Percentiles rank a stretch among this genome's conserved stretches.
phyloP scores from a whole-genome alignment of 148 eudicot genomes.

The Fagopyrum esculentum region DNA sequence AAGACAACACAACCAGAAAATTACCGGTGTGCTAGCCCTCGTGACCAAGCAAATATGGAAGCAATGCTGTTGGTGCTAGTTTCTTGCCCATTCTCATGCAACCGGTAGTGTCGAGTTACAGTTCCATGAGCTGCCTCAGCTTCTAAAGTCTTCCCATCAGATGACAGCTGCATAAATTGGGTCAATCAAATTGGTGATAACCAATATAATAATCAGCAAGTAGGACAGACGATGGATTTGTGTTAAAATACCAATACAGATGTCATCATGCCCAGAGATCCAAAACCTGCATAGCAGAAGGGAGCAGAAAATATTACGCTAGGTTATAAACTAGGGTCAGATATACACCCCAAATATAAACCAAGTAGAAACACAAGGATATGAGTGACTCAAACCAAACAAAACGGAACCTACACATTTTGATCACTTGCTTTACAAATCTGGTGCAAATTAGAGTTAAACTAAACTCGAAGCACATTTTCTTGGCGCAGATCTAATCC shows the following conservation, averaged over 20 bases:
- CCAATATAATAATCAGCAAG: conserved; percentile 3
- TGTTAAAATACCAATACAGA: conserved; percentile 53
- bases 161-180: conserved; percentile 40
- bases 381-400: neutral
- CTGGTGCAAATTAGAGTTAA: neutral
- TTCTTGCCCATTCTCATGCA: conserved; percentile 63
- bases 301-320: neutral
- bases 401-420: neutral
- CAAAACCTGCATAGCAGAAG: conserved; percentile 47
- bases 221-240: neutral
- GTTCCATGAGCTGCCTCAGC: conserved; percentile 88
- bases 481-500: neutral
- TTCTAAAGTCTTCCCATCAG: conserved; percentile 71
- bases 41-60: conserved; percentile 74
- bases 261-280: conserved; percentile 67
- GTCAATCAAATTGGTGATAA: neutral
- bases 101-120: conserved; percentile 61
- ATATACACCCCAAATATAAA: neutral
- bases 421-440: neutral
- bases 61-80: conserved; percentile 79
- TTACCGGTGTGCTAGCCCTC: conserved; percentile 68
- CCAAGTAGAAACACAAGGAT: neutral
- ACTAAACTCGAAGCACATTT: neutral
- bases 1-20: conserved; percentile 4
- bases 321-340: neutral